phyloP scores from a whole-genome alignment of 202 grass and related monocot species.

The Miscanthus sacchariflorus region DNA sequence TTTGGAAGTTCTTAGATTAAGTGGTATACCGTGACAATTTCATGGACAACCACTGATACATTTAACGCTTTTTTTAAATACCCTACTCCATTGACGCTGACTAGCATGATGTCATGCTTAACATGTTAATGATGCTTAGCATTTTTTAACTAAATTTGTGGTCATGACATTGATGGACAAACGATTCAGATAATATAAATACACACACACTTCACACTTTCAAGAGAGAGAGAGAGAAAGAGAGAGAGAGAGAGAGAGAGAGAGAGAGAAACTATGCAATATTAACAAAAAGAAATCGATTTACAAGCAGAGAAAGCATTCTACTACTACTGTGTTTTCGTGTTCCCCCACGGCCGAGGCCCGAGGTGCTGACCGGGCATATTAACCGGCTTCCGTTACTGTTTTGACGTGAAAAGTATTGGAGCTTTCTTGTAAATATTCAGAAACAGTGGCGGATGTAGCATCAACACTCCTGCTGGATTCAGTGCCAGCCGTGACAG shows the following conservation, averaged over 20 bases:
- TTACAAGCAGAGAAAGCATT: background rate
- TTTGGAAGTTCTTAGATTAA: too few species aligned
- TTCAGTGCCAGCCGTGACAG: background rate
- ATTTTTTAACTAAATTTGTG: too few species aligned
- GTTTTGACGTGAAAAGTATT: background rate
- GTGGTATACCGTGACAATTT: too few species aligned
- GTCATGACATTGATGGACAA: too few species aligned
- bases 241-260: too few species aligned
- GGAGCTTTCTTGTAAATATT: background rate
- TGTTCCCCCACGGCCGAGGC: too few species aligned
- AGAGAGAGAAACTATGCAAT: background rate
- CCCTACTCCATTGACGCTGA: too few species aligned
- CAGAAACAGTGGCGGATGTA: background rate
- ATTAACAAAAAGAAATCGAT: background rate
- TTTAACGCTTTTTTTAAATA: too few species aligned
- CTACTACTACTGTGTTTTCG: background rate
- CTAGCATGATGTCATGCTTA: too few species aligned
- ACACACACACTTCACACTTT: background rate
- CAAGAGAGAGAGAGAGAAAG: background rate
- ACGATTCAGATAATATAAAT: background rate
- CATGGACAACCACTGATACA: too few species aligned
- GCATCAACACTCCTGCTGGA: background rate
- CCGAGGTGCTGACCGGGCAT: too few species aligned
- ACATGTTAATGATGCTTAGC: too few species aligned
- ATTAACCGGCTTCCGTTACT: background rate